Base-by-base conservation (phyloP, 1,139 yeast species). In the Pneumocystis oryctolagi region DNA sequence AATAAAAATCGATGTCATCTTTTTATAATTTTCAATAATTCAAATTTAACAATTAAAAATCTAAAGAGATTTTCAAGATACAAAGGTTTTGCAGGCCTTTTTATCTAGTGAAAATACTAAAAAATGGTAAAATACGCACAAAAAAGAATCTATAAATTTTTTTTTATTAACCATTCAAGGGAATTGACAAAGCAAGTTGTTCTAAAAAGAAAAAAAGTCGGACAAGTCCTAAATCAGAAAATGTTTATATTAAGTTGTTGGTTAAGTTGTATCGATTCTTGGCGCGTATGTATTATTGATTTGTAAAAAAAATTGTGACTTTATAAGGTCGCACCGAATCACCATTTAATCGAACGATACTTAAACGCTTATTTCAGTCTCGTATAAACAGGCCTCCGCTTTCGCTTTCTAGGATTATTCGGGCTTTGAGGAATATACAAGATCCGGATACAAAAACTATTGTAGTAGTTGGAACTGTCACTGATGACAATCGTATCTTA, bases 321-420 rank as follows among this genome's bases (percentile, higher is more conserved):
- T 34, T 34, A 20, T 20, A 40, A 61, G 71, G 71, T 66, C 96
- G 98, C 82, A 92, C 97, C 75, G 97, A 89, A 79, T 69, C 79
- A 68, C 89, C 95, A 80, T 92, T 92, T 94, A 92, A 94, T 97
- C 89, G 87, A 85, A 89, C 89, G 73, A 80, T 92, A 81, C 87
- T 94, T 78, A 88, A 81, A 79, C 83, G 92, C 77, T 85, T 94
- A 80, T 92, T 89, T 88, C 84, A 92, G 77, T 90, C 97, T 71
- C 92, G 92, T 90, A 82, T 85, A 79, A 94, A 92, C 97, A 89
- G 96, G 83, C 99, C 98, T 75, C 98, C 99, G 71, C 97, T 92
- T 70, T 90, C 97, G 73, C 84, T 89, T 72, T 85, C 96, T 72
- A 89, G 96, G 82, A 82, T 94, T 72, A 78, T 87, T 75, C 85